Conservation (phyloP, 176 grass and related monocot species). For the Pontederia crassipes region DNA sequence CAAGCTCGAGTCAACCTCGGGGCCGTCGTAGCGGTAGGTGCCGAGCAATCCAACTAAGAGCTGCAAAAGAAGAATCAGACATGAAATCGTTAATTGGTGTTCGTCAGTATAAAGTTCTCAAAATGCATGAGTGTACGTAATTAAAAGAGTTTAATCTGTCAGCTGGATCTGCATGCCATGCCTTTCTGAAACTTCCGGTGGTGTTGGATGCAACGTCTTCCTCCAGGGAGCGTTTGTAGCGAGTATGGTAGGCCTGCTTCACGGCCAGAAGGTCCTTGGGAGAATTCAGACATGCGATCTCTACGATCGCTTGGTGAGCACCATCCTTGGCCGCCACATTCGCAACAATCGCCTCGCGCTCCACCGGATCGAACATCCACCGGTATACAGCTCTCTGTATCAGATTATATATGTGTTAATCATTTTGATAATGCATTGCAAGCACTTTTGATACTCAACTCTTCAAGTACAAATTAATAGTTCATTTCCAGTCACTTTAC, state of each 20-base stretch:
- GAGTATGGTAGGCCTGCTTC: conserved; percentile 62
- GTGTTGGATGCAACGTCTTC: conserved; percentile 59
- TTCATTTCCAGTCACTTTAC: too few species aligned
- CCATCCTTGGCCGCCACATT: conserved; percentile 38
- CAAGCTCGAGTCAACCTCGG: conserved; percentile 35
- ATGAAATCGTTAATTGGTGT: too few species aligned
- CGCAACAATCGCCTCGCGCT: conserved; percentile 59
- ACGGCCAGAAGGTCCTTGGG: conserved; percentile 39
- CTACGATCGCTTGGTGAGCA: conserved; percentile 44
- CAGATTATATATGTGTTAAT: too few species aligned
- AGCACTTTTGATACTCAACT: too few species aligned
- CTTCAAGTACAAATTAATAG: too few species aligned
- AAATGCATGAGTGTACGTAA: too few species aligned
- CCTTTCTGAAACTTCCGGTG: conserved; percentile 38
- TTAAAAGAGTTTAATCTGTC: neutral
- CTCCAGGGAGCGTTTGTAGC: conserved; percentile 58
- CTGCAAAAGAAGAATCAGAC: conserved; percentile 21
- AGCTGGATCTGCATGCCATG: conserved; percentile 6
- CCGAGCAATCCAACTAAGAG: conserved; percentile 45
- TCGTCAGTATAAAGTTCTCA: too few species aligned
- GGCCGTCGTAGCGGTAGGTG: conserved; percentile 62
- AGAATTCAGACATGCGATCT: conserved; percentile 57
- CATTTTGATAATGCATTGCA: too few species aligned
- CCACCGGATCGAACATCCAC: conserved; percentile 56
- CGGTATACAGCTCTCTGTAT: conserved; percentile 55